Evolutionary conservation across 805 yeast genomes (phyloP).

Genomic region (Wickerhamiella shivajii): DNA sequence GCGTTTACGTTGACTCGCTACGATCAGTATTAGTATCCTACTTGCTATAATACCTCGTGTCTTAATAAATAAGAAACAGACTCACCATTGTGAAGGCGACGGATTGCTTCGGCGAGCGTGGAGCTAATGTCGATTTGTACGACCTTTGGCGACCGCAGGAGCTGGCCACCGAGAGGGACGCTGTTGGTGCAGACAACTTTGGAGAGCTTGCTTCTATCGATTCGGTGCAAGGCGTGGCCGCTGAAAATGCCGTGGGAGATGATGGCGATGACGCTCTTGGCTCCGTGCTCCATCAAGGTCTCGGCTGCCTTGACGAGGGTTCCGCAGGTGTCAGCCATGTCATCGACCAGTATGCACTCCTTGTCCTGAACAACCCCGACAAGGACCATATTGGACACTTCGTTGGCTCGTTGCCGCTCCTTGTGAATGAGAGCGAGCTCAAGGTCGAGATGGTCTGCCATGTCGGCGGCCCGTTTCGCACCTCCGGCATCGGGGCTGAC

Average conservation of each 20-base stretch:
- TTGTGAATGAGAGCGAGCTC: conserved; percentile 93
- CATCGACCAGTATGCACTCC: conserved; percentile 79
- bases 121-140: conserved; percentile 76
- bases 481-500: conserved; percentile 99
- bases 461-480: conserved; percentile 88
- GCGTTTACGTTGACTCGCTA: no score
- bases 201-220: conserved; percentile 51
- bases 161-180: conserved; percentile 62
- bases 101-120: conserved; percentile 80
- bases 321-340: conserved; percentile 98
- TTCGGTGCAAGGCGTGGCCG: conserved; percentile 63
- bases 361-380: conserved; percentile 87
- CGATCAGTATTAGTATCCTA: no score
- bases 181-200: conserved; percentile 85
- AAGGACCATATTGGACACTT: conserved; percentile 85
- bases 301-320: conserved; percentile 92
- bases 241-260: conserved; percentile 93
- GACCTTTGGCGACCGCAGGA: conserved; percentile 47
- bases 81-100: conserved; percentile 94
- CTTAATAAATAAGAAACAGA: conserved; percentile 76
- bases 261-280: conserved; percentile 74
- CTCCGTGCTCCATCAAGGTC: conserved; percentile 64
- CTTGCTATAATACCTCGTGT: no score
- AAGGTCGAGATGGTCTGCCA: conserved; percentile 83
- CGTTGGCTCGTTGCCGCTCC: conserved; percentile 90